Conservation (phyloP, 2,329 filamentous ascomycete genomes). For the Geosmithia putterillii region DNA sequence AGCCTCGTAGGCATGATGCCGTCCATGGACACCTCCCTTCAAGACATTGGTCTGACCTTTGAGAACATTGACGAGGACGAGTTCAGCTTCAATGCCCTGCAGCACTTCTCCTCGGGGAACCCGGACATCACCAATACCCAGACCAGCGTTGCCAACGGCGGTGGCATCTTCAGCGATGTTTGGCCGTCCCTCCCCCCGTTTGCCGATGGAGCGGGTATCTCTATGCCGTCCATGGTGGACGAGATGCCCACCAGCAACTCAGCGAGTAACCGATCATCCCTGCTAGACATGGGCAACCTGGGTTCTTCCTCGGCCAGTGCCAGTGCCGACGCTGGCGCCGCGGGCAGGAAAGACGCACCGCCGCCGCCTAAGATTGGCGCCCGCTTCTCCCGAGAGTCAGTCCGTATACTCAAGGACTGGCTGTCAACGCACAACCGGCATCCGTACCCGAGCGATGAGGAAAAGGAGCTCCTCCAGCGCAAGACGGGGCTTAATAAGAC, state of each 20-base stretch:
- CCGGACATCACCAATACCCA: slow-evolving; percentile 3
- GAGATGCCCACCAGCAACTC: too few relatives aligned
- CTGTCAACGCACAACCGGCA: slow-evolving; percentile 66
- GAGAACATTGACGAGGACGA: slow-evolving; percentile 45
- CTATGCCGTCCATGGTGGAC: too few relatives aligned
- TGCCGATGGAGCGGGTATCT: too few relatives aligned
- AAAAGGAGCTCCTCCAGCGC: slow-evolving; percentile 68
- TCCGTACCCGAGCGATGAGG: slow-evolving; percentile 79
- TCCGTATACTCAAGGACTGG: slow-evolving; percentile 77
- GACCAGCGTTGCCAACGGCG: slow-evolving; percentile 11
- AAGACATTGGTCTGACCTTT: slow-evolving; percentile 39
- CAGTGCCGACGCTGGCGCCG: slow-evolving; percentile 1
- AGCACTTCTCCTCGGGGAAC: slow-evolving; percentile 36
- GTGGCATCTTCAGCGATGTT: slow-evolving; percentile 1
- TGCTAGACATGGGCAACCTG: slow-evolving; percentile 3
- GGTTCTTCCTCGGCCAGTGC: slow-evolving; percentile 13
- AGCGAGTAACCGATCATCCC: too few relatives aligned
- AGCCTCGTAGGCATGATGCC: slow-evolving; percentile 20
- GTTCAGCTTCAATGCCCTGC: slow-evolving; percentile 45
- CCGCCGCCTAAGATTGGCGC: slow-evolving; percentile 46
- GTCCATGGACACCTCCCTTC: slow-evolving; percentile 9
- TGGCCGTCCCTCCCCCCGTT: too few relatives aligned
- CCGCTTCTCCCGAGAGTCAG: slow-evolving; percentile 68
- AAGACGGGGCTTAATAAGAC: slow-evolving; percentile 70
- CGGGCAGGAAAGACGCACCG: too few relatives aligned